A percentile compares a stretch with the other conserved stretches of the same genome.
Evolutionary conservation across 2,329 filamentous ascomycete genomes (phyloP).

Genomic region (Pseudogymnoascus sp.): DNA sequence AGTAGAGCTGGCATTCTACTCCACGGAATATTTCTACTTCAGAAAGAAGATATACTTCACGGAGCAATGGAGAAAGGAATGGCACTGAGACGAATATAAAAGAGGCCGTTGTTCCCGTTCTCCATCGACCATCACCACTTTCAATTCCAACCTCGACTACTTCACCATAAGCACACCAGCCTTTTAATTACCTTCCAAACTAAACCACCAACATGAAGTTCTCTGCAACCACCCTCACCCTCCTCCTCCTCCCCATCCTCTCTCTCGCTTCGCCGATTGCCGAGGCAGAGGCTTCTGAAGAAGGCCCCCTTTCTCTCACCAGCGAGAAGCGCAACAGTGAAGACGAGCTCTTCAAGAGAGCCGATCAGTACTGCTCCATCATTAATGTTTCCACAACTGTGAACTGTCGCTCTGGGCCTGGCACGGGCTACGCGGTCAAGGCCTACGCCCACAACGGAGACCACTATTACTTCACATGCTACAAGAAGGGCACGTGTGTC

Average conservation of each 20-base stretch:
- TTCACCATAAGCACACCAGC: background rate
- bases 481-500: background rate
- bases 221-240: background rate
- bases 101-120: background rate
- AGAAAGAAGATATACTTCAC: background rate
- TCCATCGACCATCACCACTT: background rate
- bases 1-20: background rate
- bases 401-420: background rate
- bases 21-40: background rate
- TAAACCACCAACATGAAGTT: background rate
- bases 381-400: background rate
- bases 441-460: background rate
- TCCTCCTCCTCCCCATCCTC: background rate
- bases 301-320: background rate
- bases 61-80: too few relatives aligned
- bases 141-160: background rate
- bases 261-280: background rate
- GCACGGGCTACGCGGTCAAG: background rate
- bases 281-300: background rate
- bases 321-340: background rate
- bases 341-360: background rate
- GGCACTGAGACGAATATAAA: background rate
- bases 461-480: background rate
- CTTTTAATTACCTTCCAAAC: background rate
- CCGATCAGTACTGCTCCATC: background rate